A percentile compares a stretch with the other conserved stretches of the same genome.
These are phyloP conservation scores for Solanum hybrid DNA, from an alignment of 305 asterid genomes.

Conservation along the genomic window DNA sequence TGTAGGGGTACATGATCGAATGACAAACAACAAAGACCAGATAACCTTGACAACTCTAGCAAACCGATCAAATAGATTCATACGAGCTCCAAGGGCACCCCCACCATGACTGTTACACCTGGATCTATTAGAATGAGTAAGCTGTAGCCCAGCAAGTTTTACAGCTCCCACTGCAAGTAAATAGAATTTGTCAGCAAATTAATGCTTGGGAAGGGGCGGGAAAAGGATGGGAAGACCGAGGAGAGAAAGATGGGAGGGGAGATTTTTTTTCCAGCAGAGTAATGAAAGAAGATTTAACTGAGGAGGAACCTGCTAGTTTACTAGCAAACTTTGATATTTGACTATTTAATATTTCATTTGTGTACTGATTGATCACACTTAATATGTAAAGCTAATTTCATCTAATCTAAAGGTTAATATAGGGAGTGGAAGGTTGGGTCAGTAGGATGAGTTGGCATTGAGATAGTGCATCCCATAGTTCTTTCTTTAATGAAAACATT, in stretches of 20 bases:
- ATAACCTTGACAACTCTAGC: constrained; percentile 29
- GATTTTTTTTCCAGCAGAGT: background rate
- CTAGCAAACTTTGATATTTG: background rate
- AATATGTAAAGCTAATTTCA: background rate
- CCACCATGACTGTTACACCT: constrained; percentile 8
- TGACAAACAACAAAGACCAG: background rate
- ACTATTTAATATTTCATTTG: background rate
- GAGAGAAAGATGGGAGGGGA: background rate
- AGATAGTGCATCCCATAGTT: background rate
- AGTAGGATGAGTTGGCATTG: background rate
- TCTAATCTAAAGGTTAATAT: background rate
- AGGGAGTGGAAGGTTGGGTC: background rate
- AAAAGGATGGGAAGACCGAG: background rate
- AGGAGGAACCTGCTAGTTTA: background rate
- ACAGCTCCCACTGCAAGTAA: constrained; percentile 12
- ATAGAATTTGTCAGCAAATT: background rate
- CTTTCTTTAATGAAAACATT: background rate
- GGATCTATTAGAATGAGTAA: constrained; percentile 3
- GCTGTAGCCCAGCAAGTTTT: constrained; percentile 6
- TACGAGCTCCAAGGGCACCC: constrained; percentile 15
- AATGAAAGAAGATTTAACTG: background rate
- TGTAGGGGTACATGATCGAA: background rate
- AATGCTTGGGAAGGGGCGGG: background rate
- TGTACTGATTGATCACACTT: background rate
- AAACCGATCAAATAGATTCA: constrained; percentile 15